Evolutionary conservation across 192 early-diverging fungal genomes (phyloP).

Genomic region (Geosiphon pyriformis): DNA sequence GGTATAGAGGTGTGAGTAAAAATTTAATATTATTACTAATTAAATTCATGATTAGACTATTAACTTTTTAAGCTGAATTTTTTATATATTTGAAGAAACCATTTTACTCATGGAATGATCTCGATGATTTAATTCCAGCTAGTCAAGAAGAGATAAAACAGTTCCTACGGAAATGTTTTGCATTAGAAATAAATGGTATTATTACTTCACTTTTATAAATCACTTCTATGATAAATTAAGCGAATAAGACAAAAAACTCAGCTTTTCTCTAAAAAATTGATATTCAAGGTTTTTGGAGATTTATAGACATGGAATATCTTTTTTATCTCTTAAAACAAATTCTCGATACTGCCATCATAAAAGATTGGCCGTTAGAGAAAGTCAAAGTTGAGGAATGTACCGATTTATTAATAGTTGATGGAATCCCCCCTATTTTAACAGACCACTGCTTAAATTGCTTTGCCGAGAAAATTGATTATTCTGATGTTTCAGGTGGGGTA

Average conservation of each 20-base stretch:
- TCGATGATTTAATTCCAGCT: not conserved
- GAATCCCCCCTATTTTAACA: not conserved
- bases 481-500: not conserved
- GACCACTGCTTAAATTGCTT: not conserved
- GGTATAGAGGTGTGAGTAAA: not conserved
- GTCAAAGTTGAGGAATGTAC: not conserved
- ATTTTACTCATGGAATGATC: conserved; percentile 3
- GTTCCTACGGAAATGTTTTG: not conserved
- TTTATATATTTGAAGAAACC: not conserved
- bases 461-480: not conserved
- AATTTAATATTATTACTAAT: too few species aligned
- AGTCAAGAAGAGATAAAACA: not conserved
- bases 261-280: not conserved
- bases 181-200: conserved; percentile 5
- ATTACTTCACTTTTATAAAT: too few species aligned
- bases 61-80: not conserved
- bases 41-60: too few species aligned
- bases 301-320: not conserved
- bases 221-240: too few species aligned
- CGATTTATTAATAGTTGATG: not conserved
- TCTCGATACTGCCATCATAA: not conserved
- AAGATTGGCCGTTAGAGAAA: not conserved
- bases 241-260: not conserved
- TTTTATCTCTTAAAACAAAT: not conserved
- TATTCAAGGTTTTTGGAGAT: conserved; percentile 6